Evolutionary conservation across 1,139 yeast genomes (phyloP), one percentile per base, ranked within the genome.

Genomic region (Meyerozyma sp.): DNA sequence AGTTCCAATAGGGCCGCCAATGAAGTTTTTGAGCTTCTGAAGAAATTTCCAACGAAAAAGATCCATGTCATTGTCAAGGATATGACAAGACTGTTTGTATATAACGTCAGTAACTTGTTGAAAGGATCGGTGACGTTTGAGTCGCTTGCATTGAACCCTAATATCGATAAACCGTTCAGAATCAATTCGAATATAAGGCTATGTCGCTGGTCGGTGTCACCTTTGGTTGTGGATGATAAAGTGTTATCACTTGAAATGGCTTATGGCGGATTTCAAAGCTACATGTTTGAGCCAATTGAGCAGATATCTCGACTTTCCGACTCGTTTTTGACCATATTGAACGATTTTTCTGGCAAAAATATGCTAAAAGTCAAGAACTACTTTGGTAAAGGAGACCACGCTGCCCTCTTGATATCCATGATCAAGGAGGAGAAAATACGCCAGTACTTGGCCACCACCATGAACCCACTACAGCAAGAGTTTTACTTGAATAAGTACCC

Each of bases 351-450:
- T 56, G 47, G 36, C 36, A 48, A 43, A 42, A 41, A 44, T n/a
- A 36, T 57, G 43, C 43, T 67, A 40, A 71, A 70, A 48, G 42
- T 70, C 32, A 63, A 66, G 46, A 72, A 73, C 46, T 54, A 63
- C 2, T 73, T 61, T 48, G 71, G 69, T 3, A 67, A 69, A 43
- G 78, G 78, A 1, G 64, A 64, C 46, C 69, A 69, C 46, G 53
- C 74, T 14, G 59, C 63, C 30, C 52, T 71, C 29, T 54, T 71
- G 10, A 51, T 62, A 13, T 58, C 62, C 32, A 50, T 59, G 6
- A 48, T 69, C 21, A 51, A 59, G 9, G 54, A 62, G 23, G 56
- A 49, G 4, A 52, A 51, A 39, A 40, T 57, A n/a, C 75, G 63
- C 7, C 68, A 65, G 26, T 63, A 62, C 40, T 52, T 68, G 13